A percentile compares a stretch with the other conserved stretches of the same genome.
Conservation (phyloP, 75 land plant genomes). For the Ceratopteris richardii region DNA sequence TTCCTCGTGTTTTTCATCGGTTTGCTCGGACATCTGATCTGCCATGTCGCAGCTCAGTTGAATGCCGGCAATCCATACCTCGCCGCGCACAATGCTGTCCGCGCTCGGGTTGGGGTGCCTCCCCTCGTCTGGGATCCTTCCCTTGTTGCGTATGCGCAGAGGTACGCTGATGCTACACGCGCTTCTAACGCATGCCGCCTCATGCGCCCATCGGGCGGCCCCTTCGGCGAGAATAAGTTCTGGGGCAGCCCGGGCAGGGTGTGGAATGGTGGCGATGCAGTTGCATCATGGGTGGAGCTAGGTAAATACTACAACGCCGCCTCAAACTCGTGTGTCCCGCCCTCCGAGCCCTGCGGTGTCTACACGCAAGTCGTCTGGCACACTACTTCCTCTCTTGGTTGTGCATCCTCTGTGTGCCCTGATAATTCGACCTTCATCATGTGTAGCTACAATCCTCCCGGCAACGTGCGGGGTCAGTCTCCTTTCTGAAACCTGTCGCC, state of each 20-base stretch:
- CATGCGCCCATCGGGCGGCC: conserved; percentile 9
- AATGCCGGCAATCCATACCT: no score
- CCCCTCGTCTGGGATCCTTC: conserved; percentile 30
- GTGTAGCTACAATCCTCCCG: conserved; percentile 56
- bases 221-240: conserved; percentile 41
- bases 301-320: conserved; percentile 26
- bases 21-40: no score
- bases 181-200: conserved; percentile 20
- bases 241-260: conserved; percentile 16
- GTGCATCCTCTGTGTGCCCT: conserved; percentile 36
- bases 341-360: conserved; percentile 21
- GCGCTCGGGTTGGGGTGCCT: conserved; percentile 33
- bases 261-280: conserved; percentile 26
- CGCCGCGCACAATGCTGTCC: conserved; percentile 20
- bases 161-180: conserved; percentile 22
- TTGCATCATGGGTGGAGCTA: conserved; percentile 43
- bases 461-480: conserved; percentile 36
- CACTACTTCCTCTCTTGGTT: conserved; percentile 32
- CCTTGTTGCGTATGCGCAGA: conserved; percentile 22
- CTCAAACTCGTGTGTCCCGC: conserved; percentile 23
- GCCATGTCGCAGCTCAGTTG: no score
- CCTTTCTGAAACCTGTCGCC: conserved; percentile 45
- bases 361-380: conserved; percentile 56
- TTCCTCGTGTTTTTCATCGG: no score
- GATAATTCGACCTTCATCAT: conserved; percentile 34